Conservation (phyloP, 2,329 filamentous ascomycete genomes). For the Escovopsis sp. region DNA sequence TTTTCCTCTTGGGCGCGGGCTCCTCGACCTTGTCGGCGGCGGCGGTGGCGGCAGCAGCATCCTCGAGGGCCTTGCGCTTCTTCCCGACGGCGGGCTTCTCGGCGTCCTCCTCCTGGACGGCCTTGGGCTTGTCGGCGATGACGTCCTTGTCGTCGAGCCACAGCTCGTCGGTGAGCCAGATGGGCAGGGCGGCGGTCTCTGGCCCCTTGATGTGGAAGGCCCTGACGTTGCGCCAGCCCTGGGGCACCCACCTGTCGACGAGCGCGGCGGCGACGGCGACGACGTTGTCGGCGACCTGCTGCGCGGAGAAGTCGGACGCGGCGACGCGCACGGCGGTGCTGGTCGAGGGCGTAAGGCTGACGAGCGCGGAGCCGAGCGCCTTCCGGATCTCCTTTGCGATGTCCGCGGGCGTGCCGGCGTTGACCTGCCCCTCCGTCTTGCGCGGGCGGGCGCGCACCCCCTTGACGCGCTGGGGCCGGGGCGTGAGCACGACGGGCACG, state of each 20-base stretch:
- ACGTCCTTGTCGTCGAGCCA: constrained; percentile 69
- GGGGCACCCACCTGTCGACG: constrained; percentile 66
- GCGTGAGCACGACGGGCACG: constrained; percentile 60
- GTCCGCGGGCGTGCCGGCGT: constrained; percentile 42
- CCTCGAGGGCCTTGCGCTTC: constrained; percentile 41
- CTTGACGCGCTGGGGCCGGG: constrained; percentile 46
- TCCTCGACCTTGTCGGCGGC: constrained; percentile 31
- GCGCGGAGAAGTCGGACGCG: constrained; percentile 55
- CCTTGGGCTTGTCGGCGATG: constrained; percentile 45
- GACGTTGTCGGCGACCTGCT: constrained; percentile 70
- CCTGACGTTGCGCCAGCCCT: constrained; percentile 78
- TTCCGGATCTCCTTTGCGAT: constrained; percentile 72
- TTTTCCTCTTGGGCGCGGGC: constrained; percentile 20
- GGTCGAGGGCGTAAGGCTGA: constrained; percentile 64
- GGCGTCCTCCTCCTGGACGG: constrained; percentile 14
- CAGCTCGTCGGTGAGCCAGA: constrained; percentile 86
- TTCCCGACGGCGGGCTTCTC: constrained; percentile 45
- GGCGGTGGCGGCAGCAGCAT: constrained; percentile 9
- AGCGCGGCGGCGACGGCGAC: constrained; percentile 54
- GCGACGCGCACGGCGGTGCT: constrained; percentile 74
- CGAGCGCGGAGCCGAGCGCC: constrained; percentile 60
- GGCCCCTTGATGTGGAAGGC: constrained; percentile 83
- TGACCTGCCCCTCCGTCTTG: constrained; percentile 32
- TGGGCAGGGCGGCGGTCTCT: constrained; percentile 75
- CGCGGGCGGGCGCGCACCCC: constrained; percentile 42